Conservation (phyloP, 83 land plant species). For the Picea mariana region DNA sequence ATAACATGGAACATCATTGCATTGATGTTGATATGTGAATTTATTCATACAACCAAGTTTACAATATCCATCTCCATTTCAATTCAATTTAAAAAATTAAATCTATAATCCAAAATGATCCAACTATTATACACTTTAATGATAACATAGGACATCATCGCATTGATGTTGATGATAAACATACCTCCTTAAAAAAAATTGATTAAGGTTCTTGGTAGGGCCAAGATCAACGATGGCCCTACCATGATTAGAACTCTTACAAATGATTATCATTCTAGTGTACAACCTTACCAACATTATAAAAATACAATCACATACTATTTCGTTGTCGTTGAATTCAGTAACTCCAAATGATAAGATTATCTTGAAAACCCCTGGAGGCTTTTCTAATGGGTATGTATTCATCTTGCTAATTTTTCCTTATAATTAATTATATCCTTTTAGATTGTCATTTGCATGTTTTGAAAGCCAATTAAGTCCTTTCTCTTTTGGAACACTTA, state of each 20-base stretch:
- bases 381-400: slow-evolving; percentile 20
- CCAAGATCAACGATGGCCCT: background rate
- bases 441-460: too few relatives aligned
- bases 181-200: background rate
- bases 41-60: too few relatives aligned
- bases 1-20: background rate
- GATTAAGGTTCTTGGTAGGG: background rate
- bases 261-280: slow-evolving; percentile 8
- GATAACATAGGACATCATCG: too few relatives aligned
- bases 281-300: slow-evolving; percentile 9
- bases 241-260: slow-evolving; percentile 17
- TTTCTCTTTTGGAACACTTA: too few relatives aligned
- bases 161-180: slow-evolving; percentile 2
- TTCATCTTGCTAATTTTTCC: background rate
- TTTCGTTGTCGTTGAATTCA: background rate
- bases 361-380: slow-evolving; percentile 13
- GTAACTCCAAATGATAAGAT: slow-evolving; percentile 16
- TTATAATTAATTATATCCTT: background rate
- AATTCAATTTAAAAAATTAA: too few relatives aligned
- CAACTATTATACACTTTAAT: too few relatives aligned
- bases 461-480: too few relatives aligned
- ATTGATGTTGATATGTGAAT: too few relatives aligned
- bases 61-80: too few relatives aligned
- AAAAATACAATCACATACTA: background rate
- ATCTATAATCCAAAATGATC: too few relatives aligned